A percentile compares a stretch with the other conserved stretches of the same genome.
Evolutionary conservation across 768 basidiomycete species (phyloP).

Genomic region (Tricholoma furcatifolium): DNA sequence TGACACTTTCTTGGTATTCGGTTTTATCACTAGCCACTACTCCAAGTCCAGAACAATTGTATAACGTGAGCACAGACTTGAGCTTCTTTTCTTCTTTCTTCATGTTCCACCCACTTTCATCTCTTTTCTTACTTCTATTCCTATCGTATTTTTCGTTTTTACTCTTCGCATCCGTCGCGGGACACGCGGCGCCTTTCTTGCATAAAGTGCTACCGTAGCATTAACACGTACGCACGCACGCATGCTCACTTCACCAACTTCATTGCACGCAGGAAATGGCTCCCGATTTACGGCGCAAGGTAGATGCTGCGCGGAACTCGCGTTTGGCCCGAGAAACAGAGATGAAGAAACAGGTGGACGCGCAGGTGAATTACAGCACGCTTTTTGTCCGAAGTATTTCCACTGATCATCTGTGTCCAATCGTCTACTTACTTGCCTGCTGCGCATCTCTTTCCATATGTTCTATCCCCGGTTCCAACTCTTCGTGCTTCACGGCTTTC

Average conservation of each 20-base stretch:
- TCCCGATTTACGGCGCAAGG: conserved; percentile 61
- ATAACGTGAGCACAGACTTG: conserved; percentile 38
- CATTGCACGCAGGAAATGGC: conserved; percentile 49
- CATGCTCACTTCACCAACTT: conserved; percentile 6
- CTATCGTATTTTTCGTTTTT: conserved; percentile 6
- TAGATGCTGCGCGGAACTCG: conserved; percentile 55
- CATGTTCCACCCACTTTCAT: background rate
- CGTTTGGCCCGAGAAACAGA: conserved; percentile 54
- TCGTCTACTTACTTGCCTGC: background rate
- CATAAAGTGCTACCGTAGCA: background rate
- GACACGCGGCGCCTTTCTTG: conserved; percentile 9
- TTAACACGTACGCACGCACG: background rate
- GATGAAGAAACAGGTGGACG: conserved; percentile 48
- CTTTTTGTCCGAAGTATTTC: background rate
- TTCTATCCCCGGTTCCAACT: conserved; percentile 6
- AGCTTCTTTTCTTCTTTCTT: conserved; percentile 13
- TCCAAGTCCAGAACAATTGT: conserved; percentile 52
- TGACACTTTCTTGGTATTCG: conserved; percentile 14
- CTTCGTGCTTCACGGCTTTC: conserved; percentile 4
- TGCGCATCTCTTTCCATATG: conserved; percentile 1
- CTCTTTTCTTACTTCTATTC: conserved; percentile 11
- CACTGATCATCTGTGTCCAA: conserved; percentile 8
- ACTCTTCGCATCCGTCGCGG: conserved; percentile 14
- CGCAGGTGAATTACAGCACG: conserved; percentile 42
- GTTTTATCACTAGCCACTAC: conserved; percentile 39